Conservation (phyloP, 2,329 filamentous ascomycete species). For the Alternaria gaisen region DNA sequence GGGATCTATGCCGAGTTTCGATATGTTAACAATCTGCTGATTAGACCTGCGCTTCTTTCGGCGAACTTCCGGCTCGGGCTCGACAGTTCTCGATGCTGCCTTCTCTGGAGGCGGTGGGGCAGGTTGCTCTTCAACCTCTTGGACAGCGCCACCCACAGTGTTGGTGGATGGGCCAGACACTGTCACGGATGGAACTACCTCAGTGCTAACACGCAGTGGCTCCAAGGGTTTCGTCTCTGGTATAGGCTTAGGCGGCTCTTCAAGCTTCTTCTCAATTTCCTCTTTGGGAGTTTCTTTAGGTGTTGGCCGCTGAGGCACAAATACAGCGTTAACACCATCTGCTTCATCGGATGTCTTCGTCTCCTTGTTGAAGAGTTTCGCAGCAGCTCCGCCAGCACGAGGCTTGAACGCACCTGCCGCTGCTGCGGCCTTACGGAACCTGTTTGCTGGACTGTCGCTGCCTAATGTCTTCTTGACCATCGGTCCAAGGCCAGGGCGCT, state of each 20-base stretch:
- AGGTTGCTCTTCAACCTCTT: slow-evolving; percentile 36
- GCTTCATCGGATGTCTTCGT: slow-evolving; percentile 72
- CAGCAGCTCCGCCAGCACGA: slow-evolving; percentile 83
- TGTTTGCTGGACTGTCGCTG: slow-evolving; percentile 75
- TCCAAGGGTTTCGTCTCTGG: slow-evolving; percentile 43
- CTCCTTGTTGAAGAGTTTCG: slow-evolving; percentile 70
- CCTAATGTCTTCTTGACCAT: slow-evolving; percentile 87
- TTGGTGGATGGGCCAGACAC: slow-evolving; percentile 45
- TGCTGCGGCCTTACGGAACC: slow-evolving; percentile 81
- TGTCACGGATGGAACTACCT: slow-evolving; percentile 46
- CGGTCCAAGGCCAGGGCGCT: slow-evolving; percentile 82
- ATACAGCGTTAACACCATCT: slow-evolving; percentile 88
- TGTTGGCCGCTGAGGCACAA: slow-evolving; percentile 69
- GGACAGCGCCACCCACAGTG: slow-evolving; percentile 21
- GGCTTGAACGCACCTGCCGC: slow-evolving; percentile 79
- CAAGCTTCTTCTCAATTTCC: slow-evolving; percentile 38
- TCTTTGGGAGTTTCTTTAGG: slow-evolving; percentile 40
- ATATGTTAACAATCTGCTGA: slow-evolving; percentile 80
- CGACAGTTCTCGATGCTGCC: slow-evolving; percentile 24
- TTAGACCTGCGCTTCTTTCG: slow-evolving; percentile 71
- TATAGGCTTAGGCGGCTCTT: slow-evolving; percentile 30
- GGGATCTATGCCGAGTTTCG: slow-evolving; percentile 79
- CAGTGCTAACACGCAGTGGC: slow-evolving; percentile 41
- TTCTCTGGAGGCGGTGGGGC: slow-evolving; percentile 53
- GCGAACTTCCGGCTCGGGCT: slow-evolving; percentile 56